Base-by-base conservation (phyloP, 2,329 filamentous ascomycete species). In the Tolypocladium tundrense region DNA sequence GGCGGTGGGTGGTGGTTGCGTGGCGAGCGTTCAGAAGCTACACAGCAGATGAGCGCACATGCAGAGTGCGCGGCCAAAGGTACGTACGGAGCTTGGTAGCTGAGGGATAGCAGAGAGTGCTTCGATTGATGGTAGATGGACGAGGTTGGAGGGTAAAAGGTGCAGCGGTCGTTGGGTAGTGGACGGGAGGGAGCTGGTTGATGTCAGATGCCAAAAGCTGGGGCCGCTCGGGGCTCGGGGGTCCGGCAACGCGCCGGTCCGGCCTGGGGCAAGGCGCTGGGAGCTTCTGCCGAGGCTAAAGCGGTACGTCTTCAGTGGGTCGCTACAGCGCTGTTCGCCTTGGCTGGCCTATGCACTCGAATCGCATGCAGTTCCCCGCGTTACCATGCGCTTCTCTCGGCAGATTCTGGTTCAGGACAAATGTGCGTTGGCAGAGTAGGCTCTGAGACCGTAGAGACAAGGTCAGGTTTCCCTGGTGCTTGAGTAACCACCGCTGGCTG, bases 1-100 rank as follows among this genome's bases (percentile, higher is more conserved):
- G 66, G 63, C 69, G 68, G 56, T 60, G 63, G 31, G 53, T 55
- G 53, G 45, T 35, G 35, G 48, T 56, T 54, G 54, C 56, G 27
- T 31, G 59, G 45, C 21, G 40, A 33, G 21, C 37, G 37, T 42
- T 54, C 39, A 42, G 39, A 16, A 51, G 48, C 48, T 33, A 51
- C 48, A 52, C 48, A 10, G 5, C 31, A 19, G 31, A 21, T 31
- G 19, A 52, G 31, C 19, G 19, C 48, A 52, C 48, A 37, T 52
- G 19, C 48, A 52, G 31, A 50, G 45, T n/a, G 48, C 31, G 48
- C 48, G 21, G 2, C 14, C 9, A 3, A 3, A 52, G 31, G 16
- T 21, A 52, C 19, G 24, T 35, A 35, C 19, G 19, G 11, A 10
- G 10, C 3, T 13, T 14, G 19, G 4, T 19, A 4, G 48, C 31